Conservation (phyloP, 805 yeast genomes). For the Priceomyces melissophilus region DNA sequence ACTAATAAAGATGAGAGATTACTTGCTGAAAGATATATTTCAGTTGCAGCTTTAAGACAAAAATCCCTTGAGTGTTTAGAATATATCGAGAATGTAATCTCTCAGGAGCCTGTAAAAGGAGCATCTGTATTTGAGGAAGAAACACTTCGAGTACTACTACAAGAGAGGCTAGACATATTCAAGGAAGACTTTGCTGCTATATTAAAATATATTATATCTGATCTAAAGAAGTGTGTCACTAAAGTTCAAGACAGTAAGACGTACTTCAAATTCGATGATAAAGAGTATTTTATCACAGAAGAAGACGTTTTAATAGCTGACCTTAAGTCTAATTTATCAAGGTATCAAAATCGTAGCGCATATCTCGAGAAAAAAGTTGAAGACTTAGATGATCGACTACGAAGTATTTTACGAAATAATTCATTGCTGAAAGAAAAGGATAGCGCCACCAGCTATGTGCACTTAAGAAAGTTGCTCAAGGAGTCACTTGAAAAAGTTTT, state of each 20-base stretch:
- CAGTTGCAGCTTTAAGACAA: conserved; percentile 16
- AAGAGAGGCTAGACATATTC: conserved; percentile 11
- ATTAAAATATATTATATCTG: conserved; percentile 25
- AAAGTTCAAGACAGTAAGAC: conserved; percentile 10
- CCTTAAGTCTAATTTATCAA: conserved; percentile 19
- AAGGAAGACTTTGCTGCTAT: conserved; percentile 25
- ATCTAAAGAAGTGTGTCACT: conserved; percentile 11
- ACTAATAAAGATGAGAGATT: conserved; percentile 2
- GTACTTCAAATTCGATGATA: conserved; percentile 18
- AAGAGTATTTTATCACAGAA: conserved; percentile 14
- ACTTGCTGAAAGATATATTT: conserved; percentile 20
- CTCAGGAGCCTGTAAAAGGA: conserved; percentile 13
- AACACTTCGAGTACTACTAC: conserved; percentile 9
- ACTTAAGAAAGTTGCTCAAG: conserved; percentile 11
- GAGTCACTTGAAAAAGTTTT: conserved; percentile 17
- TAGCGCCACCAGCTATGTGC: conserved; percentile 12
- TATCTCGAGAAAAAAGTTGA: conserved; percentile 18
- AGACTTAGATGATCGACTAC: conserved; percentile 14
- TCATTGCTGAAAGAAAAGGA: conserved; percentile 4
- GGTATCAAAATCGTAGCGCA: conserved; percentile 14
- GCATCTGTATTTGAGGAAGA: conserved; percentile 12
- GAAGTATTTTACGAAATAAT: neutral
- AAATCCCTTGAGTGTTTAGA: conserved; percentile 5
- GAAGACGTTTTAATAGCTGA: conserved; percentile 31
- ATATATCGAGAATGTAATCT: conserved; percentile 6